Base-by-base conservation (phyloP, 2,329 filamentous ascomycete species). In the Cladosporium austrohemisphaericum region DNA sequence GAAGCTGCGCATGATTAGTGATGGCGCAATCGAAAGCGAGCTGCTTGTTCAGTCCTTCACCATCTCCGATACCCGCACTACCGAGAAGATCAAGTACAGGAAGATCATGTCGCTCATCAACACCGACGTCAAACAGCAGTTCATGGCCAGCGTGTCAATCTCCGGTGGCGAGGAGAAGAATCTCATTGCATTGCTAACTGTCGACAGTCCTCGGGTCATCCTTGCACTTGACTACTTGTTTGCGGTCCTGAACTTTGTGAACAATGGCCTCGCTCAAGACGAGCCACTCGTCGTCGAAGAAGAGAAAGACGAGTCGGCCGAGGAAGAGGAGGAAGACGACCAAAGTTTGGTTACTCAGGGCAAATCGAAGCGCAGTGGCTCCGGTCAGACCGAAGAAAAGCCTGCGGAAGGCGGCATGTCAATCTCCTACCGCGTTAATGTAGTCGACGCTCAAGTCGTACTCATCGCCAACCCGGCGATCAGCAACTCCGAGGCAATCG, bases 91-190 rank as follows among this genome's bases (percentile, higher is more conserved):
- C 73, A 96, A 95, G 65, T 99, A 94, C 76, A 83, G 90, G 43
- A 94, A 92, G 67, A 96, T 98, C 71, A 97, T 98, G 93, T 91
- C 91, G 1, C 84, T 95, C 49, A 90, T 91, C 62, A 97, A 96
- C 68, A 92, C 90, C 59, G 86, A 91, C 49, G 90, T 93, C 48
- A 80, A 83, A 37, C 91, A 97, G 66, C 94, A 99, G 60, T 91
- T 98, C 63, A 98, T 98, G 93, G 93, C 93, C 14, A 96, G 87
- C 65, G 74, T 98, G 3, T 94, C 91, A 0, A 94, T 98, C 69
- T 90, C 91, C 0, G 88, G 90, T 13, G 90, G 90, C 3, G 75
- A 83, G 26, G 86, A 95, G 32, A 82, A 83, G 52, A 88, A 84
- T 64, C 70, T 97, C 49, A 94, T 97, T 61, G 89, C 88, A 1